Percentiles rank a stretch among this genome's conserved stretches.
These are phyloP conservation scores for Suhomyces emberorum DNA, from an alignment of 805 yeast genomes.

Conservation along the genomic window DNA sequence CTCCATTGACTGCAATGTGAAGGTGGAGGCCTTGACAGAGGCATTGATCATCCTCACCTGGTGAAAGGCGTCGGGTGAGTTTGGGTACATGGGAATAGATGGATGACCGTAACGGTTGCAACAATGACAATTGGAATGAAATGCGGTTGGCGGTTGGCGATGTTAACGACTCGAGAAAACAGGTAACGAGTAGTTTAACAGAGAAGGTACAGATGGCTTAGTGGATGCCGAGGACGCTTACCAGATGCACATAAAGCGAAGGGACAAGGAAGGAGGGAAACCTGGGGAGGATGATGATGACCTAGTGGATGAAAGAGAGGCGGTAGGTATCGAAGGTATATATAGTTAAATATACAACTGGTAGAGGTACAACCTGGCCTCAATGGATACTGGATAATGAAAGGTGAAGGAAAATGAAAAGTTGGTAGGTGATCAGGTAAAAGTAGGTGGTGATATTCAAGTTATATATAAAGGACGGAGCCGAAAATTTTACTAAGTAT, in stretches of 20 bases:
- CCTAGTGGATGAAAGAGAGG: too few species aligned
- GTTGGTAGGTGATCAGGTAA: slow-evolving; percentile 2
- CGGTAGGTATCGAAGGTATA: neutral
- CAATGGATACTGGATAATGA: neutral
- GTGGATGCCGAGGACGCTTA: neutral
- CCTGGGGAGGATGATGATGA: too few species aligned
- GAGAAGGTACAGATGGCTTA: too few species aligned
- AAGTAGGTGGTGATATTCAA: too few species aligned
- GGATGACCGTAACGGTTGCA: neutral
- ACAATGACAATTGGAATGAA: neutral
- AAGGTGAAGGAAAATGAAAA: neutral
- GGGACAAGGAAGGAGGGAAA: neutral
- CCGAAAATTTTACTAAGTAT: neutral
- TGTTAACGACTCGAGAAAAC: too few species aligned
- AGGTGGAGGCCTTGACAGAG: slow-evolving; percentile 36
- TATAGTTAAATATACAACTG: slow-evolving; percentile 5
- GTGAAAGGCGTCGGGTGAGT: slow-evolving; percentile 32
- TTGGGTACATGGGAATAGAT: slow-evolving; percentile 8
- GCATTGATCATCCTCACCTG: slow-evolving; percentile 31
- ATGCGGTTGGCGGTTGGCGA: too few species aligned
- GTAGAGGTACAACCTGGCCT: neutral
- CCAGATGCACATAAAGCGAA: neutral
- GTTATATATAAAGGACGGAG: too few species aligned
- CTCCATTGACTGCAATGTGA: slow-evolving; percentile 45
- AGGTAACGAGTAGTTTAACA: too few species aligned